A percentile compares a stretch with the other conserved stretches of the same genome.
These are phyloP conservation scores for Neonectria punicea DNA, from an alignment of 2,329 filamentous ascomycete species.

Conservation along the genomic window DNA sequence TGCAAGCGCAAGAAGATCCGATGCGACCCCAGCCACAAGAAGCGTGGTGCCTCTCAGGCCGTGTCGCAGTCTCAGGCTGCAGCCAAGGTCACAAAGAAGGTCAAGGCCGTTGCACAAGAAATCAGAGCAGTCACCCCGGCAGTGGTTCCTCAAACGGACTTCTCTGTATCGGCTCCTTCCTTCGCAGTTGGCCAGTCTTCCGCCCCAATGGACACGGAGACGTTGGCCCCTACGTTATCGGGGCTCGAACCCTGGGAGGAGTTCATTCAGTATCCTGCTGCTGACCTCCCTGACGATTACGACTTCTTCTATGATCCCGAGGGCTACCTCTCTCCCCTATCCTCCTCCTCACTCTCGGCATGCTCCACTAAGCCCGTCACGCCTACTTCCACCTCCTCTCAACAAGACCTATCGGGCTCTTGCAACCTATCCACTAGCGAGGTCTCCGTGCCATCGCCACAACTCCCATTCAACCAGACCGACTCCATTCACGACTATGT, in stretches of 20 bases:
- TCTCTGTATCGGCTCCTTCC: slow-evolving; percentile 14
- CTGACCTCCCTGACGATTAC: slow-evolving; percentile 51
- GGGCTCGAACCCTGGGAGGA: slow-evolving; percentile 55
- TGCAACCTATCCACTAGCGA: slow-evolving; percentile 21
- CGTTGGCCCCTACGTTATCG: slow-evolving; percentile 25
- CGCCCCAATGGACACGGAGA: slow-evolving; percentile 37
- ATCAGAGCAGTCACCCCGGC: slow-evolving; percentile 21
- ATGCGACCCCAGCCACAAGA: slow-evolving; percentile 70
- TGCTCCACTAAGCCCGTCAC: slow-evolving; percentile 43
- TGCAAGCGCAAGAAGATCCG: slow-evolving; percentile 73
- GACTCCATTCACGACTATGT: slow-evolving; percentile 53
- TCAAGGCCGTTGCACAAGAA: slow-evolving; percentile 42
- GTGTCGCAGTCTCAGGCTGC: slow-evolving; percentile 44
- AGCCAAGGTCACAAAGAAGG: slow-evolving; percentile 56
- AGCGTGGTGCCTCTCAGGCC: slow-evolving; percentile 51
- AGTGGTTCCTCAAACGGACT: slow-evolving; percentile 6
- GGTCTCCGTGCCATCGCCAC: slow-evolving; percentile 18
- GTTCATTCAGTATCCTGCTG: slow-evolving; percentile 56
- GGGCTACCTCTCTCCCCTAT: slow-evolving; percentile 54
- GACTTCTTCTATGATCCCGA: slow-evolving; percentile 59
- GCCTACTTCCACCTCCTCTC: slow-evolving; percentile 39
- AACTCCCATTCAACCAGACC: slow-evolving; percentile 39
- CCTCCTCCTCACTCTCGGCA: slow-evolving; percentile 41
- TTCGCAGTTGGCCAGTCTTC: slow-evolving; percentile 36
- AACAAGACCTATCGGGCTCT: slow-evolving; percentile 31